Base-by-base conservation (phyloP, 2,329 filamentous ascomycete genomes). In the Coniella lustricola region DNA sequence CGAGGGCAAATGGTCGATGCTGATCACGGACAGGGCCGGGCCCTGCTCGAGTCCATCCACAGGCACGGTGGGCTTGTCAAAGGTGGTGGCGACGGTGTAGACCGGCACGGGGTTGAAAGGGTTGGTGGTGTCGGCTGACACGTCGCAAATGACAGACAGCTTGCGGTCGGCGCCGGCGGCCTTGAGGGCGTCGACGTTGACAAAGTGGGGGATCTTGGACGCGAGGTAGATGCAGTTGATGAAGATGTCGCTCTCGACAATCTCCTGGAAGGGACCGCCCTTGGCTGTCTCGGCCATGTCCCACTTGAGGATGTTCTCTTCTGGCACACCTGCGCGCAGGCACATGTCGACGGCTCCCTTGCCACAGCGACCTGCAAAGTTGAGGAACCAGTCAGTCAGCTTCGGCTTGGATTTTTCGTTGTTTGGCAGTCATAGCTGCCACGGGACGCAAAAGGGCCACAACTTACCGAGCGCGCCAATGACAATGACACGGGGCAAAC, bases 191-290 rank as follows among this genome's bases (percentile, higher is more conserved):
- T 87, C 77, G 52, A 74, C 62, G 67, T 87, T 82, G 62, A 95
- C 77, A 64, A 96, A 96, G 31, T 85, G 85, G 21, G 87, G 85
- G 57, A 93, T 90, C 64, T 84, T 79, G 57, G 81, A 73, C 53
- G 75, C 81, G 36, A 96, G 81, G 70, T 95, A 95, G 65, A 95
- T 91, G 77, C 85, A 90, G 73, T 93, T 94, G 65, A 93, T 75
- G 63, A 90, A 88, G 62, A 89, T 84, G 60, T 87, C 82, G 52
- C 73, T 77, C 67, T 88, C 78, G 40, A 82, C 73, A 60, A 94
- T 90, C 70, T 93, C 87, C 54, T 74, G 67, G 68, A 90, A 93
- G 9, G 88, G 88, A 1, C 88, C 88, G 48, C 82, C 80, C 65
- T 77, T 77, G 50, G 75, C 74, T 34, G 89, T 95, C 76, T 95